Evolutionary conservation across 169 alveolate species (phyloP), one percentile per base, ranked within the genome.

Genomic region (Plasmodium gallinaceum): DNA sequence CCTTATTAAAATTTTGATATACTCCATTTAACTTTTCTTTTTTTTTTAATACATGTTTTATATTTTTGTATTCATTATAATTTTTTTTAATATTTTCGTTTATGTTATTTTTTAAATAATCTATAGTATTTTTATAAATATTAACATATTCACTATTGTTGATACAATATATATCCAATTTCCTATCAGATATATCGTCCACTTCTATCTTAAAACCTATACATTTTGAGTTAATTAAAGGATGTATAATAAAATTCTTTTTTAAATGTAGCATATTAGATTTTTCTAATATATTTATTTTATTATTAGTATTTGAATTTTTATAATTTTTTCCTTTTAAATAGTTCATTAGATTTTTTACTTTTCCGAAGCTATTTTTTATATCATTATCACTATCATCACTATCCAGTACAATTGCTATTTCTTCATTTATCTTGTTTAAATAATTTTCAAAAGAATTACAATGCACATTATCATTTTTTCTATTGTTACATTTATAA

Each of bases 331-430:
- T 52, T 7, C 91, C 91, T 72, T 83, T 69, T 74, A 86, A 86
- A 62, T 70, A 72, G 26, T 86, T 86, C 60, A 86, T 26, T 32
- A 86, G 42, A 10, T 70, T 10, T 60, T 69, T 70, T 42, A 62
- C 52, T 65, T 86, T 86, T 46, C 70, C 92, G 46, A 24, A 26
- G 22, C 45, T 71, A 58, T 45, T 42, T 52, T 70, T 26, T 10
- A 86, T 12, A 60, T 86, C 66, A n/a, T 86, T 88, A 70, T 86
- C 92, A 72, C 88, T 70, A 64, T 72, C 87, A 86, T 86, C 92
- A 64, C 92, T 86, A 42, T 71, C 61, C 7, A 64, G 88, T 16
- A 86, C 61, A 42, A 86, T 72, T 18, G 85, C 92, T 7, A 58
- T 42, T 60, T 86, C 88, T 26, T 71, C 54, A 57, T 86, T 86